phyloP scores from a whole-genome alignment of 75 land plant genomes.

The Sequoia sempervirens region DNA sequence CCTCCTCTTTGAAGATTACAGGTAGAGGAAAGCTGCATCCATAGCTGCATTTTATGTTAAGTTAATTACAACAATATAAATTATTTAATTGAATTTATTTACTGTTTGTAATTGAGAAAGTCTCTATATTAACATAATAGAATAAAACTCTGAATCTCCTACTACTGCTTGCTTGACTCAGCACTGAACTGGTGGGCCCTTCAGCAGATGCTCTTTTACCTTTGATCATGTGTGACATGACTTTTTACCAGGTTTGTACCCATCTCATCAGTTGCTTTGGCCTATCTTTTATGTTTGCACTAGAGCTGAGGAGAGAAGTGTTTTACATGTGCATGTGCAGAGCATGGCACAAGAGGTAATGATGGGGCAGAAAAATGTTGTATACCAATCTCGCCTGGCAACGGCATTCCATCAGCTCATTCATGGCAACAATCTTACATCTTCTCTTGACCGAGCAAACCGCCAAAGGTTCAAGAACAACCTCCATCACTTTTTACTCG shows the following conservation, averaged over 20 bases:
- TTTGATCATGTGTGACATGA: constrained; percentile 76
- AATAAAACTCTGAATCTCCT: not conserved
- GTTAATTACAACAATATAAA: not conserved
- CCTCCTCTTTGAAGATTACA: constrained; percentile 92
- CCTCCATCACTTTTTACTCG: constrained; percentile 63
- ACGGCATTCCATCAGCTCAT: constrained; percentile 70
- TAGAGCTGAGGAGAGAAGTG: not conserved
- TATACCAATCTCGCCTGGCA: constrained; percentile 45
- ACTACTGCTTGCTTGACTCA: constrained; percentile 25
- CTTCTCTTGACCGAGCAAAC: constrained; percentile 74
- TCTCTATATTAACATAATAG: not conserved
- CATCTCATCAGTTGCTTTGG: not conserved
- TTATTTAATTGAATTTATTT: not conserved
- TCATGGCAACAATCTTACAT: constrained; percentile 57
- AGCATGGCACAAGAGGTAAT: constrained; percentile 61
- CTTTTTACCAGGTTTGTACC: constrained; percentile 69
- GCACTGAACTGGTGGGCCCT: constrained; percentile 73
- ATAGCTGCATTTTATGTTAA: not conserved
- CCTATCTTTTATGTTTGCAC: not conserved
- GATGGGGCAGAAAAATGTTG: constrained; percentile 56
- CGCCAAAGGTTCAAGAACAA: constrained; percentile 81
- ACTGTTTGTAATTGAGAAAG: not conserved
- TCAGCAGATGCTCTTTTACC: constrained; percentile 96
- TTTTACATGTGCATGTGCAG: constrained; percentile 22
- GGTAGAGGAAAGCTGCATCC: constrained; percentile 30